Percentiles rank a stretch among this genome's conserved stretches.
Conservation (phyloP, 805 yeast species). For the Kodamaea jinghongensis region DNA sequence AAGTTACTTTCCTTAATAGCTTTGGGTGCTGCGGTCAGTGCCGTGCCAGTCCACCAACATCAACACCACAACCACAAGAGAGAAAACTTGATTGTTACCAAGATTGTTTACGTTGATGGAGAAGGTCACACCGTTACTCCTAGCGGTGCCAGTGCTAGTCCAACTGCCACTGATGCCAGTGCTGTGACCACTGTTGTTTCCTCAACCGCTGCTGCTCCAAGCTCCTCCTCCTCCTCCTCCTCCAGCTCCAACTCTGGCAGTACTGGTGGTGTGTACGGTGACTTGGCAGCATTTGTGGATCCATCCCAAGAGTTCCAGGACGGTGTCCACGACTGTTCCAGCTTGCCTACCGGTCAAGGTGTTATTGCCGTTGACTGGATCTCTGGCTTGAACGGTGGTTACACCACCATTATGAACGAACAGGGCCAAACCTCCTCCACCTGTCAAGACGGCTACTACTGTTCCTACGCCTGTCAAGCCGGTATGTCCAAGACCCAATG, state of each 20-base stretch:
- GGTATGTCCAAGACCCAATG: constrained; percentile 83
- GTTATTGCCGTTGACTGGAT: constrained; percentile 60
- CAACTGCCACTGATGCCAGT: constrained; percentile 8
- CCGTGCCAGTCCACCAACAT: constrained; percentile 36
- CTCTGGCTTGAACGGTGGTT: constrained; percentile 33
- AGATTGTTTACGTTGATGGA: constrained; percentile 33
- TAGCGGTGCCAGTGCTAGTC: constrained; percentile 1
- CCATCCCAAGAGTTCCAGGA: constrained; percentile 61
- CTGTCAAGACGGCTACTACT: constrained; percentile 66
- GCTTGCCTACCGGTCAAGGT: constrained; percentile 76
- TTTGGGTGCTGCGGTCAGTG: constrained; percentile 25
- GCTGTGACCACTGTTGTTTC: constrained; percentile 6
- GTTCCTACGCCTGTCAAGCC: constrained; percentile 75
- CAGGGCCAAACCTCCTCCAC: constrained; percentile 46
- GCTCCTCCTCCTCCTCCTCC: constrained; percentile 11
- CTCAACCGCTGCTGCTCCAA: constrained; percentile 2
- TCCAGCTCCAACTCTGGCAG: constrained; percentile 22
- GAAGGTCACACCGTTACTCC: constrained; percentile 22
- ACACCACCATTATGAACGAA: constrained; percentile 44
- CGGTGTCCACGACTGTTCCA: constrained; percentile 65
- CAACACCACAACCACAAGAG: constrained; percentile 40
- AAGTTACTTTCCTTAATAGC: constrained; percentile 26
- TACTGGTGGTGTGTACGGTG: constrained; percentile 47
- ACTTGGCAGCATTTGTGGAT: constrained; percentile 44
- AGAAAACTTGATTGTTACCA: constrained; percentile 33